Base-by-base conservation (phyloP, 495 filamentous ascomycete genomes). In the Neurospora sp. region DNA sequence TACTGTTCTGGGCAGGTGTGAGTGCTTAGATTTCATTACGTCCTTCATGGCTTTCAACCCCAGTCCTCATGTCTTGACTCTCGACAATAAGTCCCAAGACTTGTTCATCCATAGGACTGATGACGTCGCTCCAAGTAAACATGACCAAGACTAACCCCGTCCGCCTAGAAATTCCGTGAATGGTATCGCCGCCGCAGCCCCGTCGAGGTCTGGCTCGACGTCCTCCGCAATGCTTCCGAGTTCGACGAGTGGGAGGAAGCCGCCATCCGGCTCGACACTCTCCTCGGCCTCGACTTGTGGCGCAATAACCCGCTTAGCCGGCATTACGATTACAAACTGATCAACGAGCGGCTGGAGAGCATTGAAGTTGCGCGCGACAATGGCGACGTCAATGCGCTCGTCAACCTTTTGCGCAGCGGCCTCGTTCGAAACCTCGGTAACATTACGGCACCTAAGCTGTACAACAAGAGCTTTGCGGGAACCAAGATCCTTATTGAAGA, bases 401-500 rank as follows among this genome's bases (percentile, higher is more conserved):
- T 92, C 37, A 93, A 93, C 74, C 86, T 96, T 6, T 86, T 97
- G 38, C 92, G 93, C 8, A 93, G 91, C 8, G 94, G 95, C 8
- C 87, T 97, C 6, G 92, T 98, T 59, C 89, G 95, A 37, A 98
- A 97, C 75, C 85, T 97, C 9, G 94, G 93, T 41, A 96, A 97
- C 76, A 97, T 98, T 72, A 92, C 93, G 1, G 86, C 89, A 3
- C 88, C 92, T n/a, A 90, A 90, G 73, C 82, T 98, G 3, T 98
- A 92, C 82, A 94, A 94, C 73, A 86, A 91, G 69, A 90, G 92
- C 14, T 96, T 97, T 77, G 90, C 91, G 3, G 95, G 95, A 14
- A 97, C 94, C 4, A 98, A 98, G 80, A 86, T 90, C 31, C 80
- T 96, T 35, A 95, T 98, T 72, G 94, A 97, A 75, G 92, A 97